A percentile compares a stretch with the other conserved stretches of the same genome.
phyloP scores from a whole-genome alignment of 2,329 filamentous ascomycete species.

The Pezicula rhizophila region DNA sequence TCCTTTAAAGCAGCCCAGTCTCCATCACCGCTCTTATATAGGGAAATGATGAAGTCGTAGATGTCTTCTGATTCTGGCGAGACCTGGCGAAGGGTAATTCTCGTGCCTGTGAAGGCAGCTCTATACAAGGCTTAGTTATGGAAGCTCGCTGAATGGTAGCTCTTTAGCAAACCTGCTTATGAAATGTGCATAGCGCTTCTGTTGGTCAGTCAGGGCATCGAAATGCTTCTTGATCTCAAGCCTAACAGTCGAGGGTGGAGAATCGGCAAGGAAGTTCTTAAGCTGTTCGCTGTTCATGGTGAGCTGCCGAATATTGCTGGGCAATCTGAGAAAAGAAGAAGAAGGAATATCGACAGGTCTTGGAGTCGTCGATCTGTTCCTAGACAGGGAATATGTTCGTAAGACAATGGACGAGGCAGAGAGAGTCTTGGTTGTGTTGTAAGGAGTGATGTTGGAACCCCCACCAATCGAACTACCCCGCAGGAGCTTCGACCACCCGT shows the following conservation, averaged over 20 bases:
- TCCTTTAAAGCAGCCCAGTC: conserved; percentile 64
- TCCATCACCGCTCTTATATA: conserved; percentile 60
- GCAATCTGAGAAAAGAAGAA: no score
- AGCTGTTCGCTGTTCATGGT: conserved; percentile 54
- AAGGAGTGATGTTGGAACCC: no score
- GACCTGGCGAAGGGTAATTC: conserved; percentile 74
- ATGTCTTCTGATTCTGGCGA: conserved; percentile 77
- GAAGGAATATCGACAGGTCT: no score
- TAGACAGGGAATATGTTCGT: no score
- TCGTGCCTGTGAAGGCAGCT: conserved; percentile 69
- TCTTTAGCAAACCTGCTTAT: conserved; percentile 62
- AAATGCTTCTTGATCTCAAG: conserved; percentile 93
- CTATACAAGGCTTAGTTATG: conserved; percentile 34
- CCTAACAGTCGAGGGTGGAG: conserved; percentile 79
- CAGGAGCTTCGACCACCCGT: no score
- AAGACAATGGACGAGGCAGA: no score
- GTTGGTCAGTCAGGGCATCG: conserved; percentile 63
- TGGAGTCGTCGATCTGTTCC: no score
- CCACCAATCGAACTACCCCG: no score
- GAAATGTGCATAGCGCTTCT: conserved; percentile 88
- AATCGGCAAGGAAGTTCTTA: conserved; percentile 81
- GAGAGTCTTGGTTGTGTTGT: no score
- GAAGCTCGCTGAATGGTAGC: neutral
- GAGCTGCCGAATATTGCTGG: neutral
- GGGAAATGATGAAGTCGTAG: conserved; percentile 71